A percentile compares a stretch with the other conserved stretches of the same genome.
phyloP scores from a whole-genome alignment of 2,329 filamentous ascomycete species.

The Monascus ruber region DNA sequence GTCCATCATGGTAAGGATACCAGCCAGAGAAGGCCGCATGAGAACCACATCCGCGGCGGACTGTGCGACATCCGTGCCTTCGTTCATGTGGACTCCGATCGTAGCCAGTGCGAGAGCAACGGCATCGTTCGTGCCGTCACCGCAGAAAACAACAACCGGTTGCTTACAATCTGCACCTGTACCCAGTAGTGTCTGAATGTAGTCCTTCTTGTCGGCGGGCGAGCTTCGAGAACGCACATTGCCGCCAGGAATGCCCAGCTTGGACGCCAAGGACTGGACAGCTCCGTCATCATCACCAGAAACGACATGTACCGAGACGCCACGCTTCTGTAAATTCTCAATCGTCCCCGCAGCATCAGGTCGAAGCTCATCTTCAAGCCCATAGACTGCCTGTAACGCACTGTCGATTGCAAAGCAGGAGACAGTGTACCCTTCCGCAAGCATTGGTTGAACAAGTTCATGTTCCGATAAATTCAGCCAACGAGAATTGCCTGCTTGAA shows the following conservation, averaged over 20 bases:
- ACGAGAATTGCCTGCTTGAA: constrained; percentile 19
- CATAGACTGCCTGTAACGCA: constrained; percentile 37
- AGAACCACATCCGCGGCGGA: constrained; percentile 60
- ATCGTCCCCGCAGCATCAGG: constrained; percentile 43
- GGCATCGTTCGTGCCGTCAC: constrained; percentile 72
- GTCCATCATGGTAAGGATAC: constrained; percentile 49
- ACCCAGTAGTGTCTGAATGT: constrained; percentile 32
- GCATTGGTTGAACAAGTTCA: constrained; percentile 20
- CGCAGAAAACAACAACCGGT: constrained; percentile 55
- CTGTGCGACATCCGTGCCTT: constrained; percentile 52
- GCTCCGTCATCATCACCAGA: constrained; percentile 45
- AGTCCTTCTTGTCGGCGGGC: constrained; percentile 45
- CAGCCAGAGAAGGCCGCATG: constrained; percentile 44
- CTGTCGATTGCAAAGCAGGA: constrained; percentile 46
- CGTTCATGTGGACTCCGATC: constrained; percentile 59
- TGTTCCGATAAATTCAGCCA: constrained; percentile 26
- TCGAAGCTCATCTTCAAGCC: constrained; percentile 38
- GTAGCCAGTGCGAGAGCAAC: constrained; percentile 58
- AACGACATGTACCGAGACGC: constrained; percentile 44
- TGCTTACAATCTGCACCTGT: constrained; percentile 1
- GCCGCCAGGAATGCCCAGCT: constrained; percentile 26
- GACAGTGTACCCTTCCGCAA: constrained; percentile 36
- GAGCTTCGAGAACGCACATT: constrained; percentile 37
- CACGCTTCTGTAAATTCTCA: constrained; percentile 36
- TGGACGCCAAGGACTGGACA: constrained; percentile 37